Percentiles rank a stretch among this genome's conserved stretches.
These are phyloP conservation scores for Chimonanthus praecox DNA, from an alignment of 164 flowering plant species.

Conservation along the genomic window DNA sequence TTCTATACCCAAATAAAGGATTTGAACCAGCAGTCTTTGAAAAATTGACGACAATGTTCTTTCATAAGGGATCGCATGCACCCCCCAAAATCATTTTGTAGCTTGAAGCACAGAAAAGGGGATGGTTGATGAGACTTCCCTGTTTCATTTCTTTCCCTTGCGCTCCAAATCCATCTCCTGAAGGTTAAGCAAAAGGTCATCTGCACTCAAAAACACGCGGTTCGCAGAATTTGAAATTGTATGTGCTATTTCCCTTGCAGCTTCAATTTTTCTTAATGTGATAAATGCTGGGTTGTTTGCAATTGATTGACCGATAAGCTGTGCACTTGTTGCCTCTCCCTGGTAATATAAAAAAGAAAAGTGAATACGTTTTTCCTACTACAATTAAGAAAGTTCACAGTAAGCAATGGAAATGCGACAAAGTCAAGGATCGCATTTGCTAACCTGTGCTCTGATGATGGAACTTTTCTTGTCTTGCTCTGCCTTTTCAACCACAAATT, in stretches of 20 bases:
- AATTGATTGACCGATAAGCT: slow-evolving; percentile 58
- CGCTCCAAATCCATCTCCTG: slow-evolving; percentile 33
- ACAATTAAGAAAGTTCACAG: background rate
- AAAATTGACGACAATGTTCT: background rate
- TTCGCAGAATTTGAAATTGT: slow-evolving; percentile 33
- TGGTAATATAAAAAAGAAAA: slow-evolving; percentile 11
- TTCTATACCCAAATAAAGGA: background rate
- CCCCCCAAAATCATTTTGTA: background rate
- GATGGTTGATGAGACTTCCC: background rate
- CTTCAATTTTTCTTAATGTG: slow-evolving; percentile 54
- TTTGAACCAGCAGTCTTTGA: background rate
- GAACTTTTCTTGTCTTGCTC: slow-evolving; percentile 77
- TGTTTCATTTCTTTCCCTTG: slow-evolving; percentile 9
- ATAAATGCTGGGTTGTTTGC: slow-evolving; percentile 56
- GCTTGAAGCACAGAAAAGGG: background rate
- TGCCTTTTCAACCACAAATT: slow-evolving; percentile 65
- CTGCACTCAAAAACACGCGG: slow-evolving; percentile 37
- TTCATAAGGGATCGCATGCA: background rate
- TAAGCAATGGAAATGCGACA: background rate
- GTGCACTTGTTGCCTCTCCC: slow-evolving; percentile 73
- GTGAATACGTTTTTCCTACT: background rate
- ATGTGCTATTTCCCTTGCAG: slow-evolving; percentile 52
- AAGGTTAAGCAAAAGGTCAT: slow-evolving; percentile 49
- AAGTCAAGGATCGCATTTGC: slow-evolving; percentile 1
- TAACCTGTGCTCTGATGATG: slow-evolving; percentile 62